A percentile compares a stretch with the other conserved stretches of the same genome.
Conservation (phyloP, 2,329 filamentous ascomycete species). For the Penicillium frequentans region DNA sequence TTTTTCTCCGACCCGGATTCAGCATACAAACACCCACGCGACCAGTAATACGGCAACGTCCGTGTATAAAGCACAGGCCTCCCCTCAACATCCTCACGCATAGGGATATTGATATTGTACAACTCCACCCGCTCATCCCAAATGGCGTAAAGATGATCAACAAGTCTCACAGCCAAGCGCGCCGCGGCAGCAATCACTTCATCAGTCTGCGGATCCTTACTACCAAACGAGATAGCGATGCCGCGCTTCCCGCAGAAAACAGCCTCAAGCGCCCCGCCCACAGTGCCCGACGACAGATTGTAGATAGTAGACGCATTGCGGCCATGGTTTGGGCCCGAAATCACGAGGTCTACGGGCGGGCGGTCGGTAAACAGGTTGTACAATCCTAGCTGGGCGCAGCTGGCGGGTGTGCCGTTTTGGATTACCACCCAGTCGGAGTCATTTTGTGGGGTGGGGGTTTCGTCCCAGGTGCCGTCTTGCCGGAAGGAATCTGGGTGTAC, state of each 20-base stretch:
- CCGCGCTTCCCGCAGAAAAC: constrained; percentile 66
- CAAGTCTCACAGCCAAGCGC: constrained; percentile 67
- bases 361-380: constrained; percentile 71
- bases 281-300: constrained; percentile 70
- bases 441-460: constrained; percentile 42
- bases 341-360: constrained; percentile 69
- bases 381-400: constrained; percentile 73
- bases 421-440: constrained; percentile 62
- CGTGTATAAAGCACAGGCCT: constrained; percentile 72
- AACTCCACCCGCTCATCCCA: constrained; percentile 73
- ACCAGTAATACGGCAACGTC: constrained; percentile 87
- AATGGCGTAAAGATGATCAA: constrained; percentile 70
- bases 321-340: constrained; percentile 76
- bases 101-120: constrained; percentile 83
- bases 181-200: constrained; percentile 73
- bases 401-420: constrained; percentile 73
- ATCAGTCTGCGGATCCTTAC: constrained; percentile 73
- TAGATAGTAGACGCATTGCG: constrained; percentile 77
- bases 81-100: constrained; percentile 69
- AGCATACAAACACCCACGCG: constrained; percentile 72
- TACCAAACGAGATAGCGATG: constrained; percentile 83
- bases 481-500: constrained; percentile 63
- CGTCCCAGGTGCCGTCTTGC: constrained; percentile 56
- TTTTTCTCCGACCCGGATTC: constrained; percentile 57
- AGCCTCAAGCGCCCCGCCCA: constrained; percentile 74